Conservation (phyloP, 2,329 filamentous ascomycete genomes). For the Scopulariopsis brevicaulis region DNA sequence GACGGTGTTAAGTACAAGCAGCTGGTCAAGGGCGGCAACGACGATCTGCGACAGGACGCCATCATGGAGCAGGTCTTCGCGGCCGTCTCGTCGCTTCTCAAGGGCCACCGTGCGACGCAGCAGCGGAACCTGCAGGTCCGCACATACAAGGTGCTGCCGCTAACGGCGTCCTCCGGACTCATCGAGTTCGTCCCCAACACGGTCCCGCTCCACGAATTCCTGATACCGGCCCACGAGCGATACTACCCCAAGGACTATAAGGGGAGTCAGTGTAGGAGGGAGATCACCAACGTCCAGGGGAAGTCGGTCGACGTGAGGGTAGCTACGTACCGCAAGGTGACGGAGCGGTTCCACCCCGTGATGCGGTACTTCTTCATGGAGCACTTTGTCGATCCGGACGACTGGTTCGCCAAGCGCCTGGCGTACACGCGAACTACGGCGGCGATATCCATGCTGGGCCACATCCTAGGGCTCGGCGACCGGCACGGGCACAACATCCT, state of each 20-base stretch:
- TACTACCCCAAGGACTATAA: constrained; percentile 83
- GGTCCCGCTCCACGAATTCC: constrained; percentile 79
- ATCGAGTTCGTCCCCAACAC: constrained; percentile 97
- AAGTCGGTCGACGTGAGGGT: constrained; percentile 61
- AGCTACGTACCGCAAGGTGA: constrained; percentile 65
- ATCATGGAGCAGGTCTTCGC: constrained; percentile 99
- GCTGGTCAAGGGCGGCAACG: constrained; percentile 88
- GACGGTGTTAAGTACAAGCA: constrained; percentile 78
- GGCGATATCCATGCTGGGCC: constrained; percentile 88
- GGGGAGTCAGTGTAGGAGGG: constrained; percentile 62
- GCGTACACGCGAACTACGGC: constrained; percentile 91
- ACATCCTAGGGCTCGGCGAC: constrained; percentile 86
- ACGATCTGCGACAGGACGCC: constrained; percentile 91
- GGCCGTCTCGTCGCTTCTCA: constrained; percentile 82
- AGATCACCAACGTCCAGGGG: constrained; percentile 63
- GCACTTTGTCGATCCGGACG: constrained; percentile 82
- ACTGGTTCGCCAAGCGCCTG: constrained; percentile 84
- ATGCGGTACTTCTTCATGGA: constrained; percentile 98
- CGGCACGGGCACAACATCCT: constrained; percentile 96
- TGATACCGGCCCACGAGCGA: constrained; percentile 79
- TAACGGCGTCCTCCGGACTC: constrained; percentile 75
- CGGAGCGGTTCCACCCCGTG: constrained; percentile 77
- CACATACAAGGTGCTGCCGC: constrained; percentile 91
- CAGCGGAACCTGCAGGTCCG: constrained; percentile 83
- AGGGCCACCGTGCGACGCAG: constrained; percentile 74